Evolutionary conservation across 805 yeast species (phyloP), one percentile per base, ranked within the genome.

Genomic region (Ogataea glucozyma): DNA sequence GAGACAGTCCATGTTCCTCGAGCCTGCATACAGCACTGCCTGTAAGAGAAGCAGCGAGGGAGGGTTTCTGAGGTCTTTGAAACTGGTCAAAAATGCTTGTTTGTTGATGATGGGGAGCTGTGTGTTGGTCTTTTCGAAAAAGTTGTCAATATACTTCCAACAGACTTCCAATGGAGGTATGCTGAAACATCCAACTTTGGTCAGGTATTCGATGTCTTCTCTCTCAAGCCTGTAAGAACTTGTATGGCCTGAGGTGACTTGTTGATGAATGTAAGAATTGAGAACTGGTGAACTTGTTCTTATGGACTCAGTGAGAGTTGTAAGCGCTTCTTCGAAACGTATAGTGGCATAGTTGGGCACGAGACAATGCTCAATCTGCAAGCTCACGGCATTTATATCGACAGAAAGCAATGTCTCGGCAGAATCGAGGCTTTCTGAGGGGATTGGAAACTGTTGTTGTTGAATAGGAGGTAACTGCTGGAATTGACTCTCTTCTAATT

Each of bases 61-160:
- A 30, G 76, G 78, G 52, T 76, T 75, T 10, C 72, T 60, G 2
- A 75, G 68, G 31, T 83, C 79, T 51, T 74, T 72, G 56, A 79
- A 76, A 46, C 66, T 65, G 30, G 65, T 58, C 79, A 82, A 70
- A 59, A 85, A 85, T 51, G 71, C 71, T 0, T 79, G 67, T 32
- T 79, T 66, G 62, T 83, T 79, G 42, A 85, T 66, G 18, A 83
- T 74, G 10, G 93, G 93, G 61, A 82, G 74, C 26, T 74, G 53
- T 1, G 88, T 88, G 55, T 85, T 87, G 27, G 82, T 73, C 47
- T 75, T 75, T 33, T 72, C 74, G 52, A 85, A 85, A 60, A 73
- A 85, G 33, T 73, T 65, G 34, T 78, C 71, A 26, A 85, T 71
- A 41, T 83, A 64, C 49, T 79, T 85, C 51, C 76, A 76, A 44